Conservation (phyloP, 1,139 yeast genomes). For the Kodamaea fungicola region DNA sequence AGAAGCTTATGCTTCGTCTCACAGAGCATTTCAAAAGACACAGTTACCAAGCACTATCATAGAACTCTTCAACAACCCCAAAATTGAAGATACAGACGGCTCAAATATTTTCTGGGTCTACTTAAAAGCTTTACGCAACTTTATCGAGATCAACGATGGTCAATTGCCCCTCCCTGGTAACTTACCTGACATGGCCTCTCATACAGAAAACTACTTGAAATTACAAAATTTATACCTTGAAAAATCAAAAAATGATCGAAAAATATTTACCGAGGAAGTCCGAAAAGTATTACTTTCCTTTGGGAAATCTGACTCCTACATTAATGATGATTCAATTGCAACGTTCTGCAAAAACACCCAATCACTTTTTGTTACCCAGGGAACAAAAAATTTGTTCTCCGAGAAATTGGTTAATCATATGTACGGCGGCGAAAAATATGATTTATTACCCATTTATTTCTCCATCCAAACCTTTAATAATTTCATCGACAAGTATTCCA, state of each 20-base stretch:
- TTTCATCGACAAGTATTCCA: conserved; percentile 16
- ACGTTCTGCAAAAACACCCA: conserved; percentile 60
- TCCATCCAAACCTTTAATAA: conserved; percentile 31
- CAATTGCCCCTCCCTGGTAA: conserved; percentile 68
- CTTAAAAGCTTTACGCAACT: conserved; percentile 52
- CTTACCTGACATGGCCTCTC: conserved; percentile 88
- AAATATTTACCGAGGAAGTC: conserved; percentile 34
- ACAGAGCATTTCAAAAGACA: conserved; percentile 47
- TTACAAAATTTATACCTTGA: conserved; percentile 56
- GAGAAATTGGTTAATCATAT: conserved; percentile 14
- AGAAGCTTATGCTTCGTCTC: conserved; percentile 63
- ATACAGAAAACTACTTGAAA: conserved; percentile 57
- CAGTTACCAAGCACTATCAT: conserved; percentile 36
- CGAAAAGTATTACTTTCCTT: conserved; percentile 17
- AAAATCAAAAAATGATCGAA: conserved; percentile 54
- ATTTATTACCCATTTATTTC: conserved; percentile 31
- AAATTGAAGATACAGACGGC: conserved; percentile 14
- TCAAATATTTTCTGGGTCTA: conserved; percentile 58
- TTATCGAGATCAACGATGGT: conserved; percentile 36
- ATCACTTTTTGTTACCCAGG: conserved; percentile 34
- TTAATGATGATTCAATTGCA: conserved; percentile 37
- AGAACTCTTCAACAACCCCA: conserved; percentile 27
- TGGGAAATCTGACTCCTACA: conserved; percentile 21
- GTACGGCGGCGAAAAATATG: conserved; percentile 17
- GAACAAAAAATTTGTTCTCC: conserved; percentile 23